Conservation (phyloP, 225 moss, liverwort and hornwort genomes). For the Climacium dendroides region DNA sequence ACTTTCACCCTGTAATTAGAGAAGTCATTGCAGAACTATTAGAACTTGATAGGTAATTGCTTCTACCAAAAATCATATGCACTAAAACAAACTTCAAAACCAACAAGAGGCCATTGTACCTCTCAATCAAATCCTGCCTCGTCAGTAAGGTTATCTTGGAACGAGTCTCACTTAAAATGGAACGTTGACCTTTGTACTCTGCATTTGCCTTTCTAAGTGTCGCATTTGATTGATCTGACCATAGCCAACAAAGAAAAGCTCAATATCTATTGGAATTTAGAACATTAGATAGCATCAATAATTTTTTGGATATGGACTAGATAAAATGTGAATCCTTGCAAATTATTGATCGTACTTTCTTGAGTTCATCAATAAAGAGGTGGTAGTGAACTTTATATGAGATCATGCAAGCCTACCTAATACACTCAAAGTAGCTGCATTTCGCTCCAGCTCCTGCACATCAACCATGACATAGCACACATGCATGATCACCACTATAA, state of each 20-base stretch:
- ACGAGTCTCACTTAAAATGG: constrained; percentile 28
- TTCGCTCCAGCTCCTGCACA: constrained; percentile 89
- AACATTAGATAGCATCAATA: background rate
- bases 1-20: background rate
- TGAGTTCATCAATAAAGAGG: background rate
- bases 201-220: constrained; percentile 26
- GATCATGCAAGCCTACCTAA: constrained; percentile 42
- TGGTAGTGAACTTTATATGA: background rate
- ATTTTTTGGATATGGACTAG: background rate
- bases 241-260: background rate
- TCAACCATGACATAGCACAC: background rate
- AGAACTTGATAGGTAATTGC: background rate
- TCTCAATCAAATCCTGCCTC: constrained; percentile 41
- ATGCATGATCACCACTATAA: background rate
- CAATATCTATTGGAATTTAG: background rate
- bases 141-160: constrained; percentile 21
- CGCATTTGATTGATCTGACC: constrained; percentile 36
- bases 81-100: background rate
- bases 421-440: constrained; percentile 57
- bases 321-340: background rate
- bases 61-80: background rate
- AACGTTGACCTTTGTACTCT: constrained; percentile 47
- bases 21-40: constrained; percentile 12
- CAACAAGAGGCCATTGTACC: background rate
- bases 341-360: background rate